Evolutionary conservation across 148 eudicot genomes (phyloP), one percentile per base, ranked within the genome.

Genomic region (Rhododendron ovatum): DNA sequence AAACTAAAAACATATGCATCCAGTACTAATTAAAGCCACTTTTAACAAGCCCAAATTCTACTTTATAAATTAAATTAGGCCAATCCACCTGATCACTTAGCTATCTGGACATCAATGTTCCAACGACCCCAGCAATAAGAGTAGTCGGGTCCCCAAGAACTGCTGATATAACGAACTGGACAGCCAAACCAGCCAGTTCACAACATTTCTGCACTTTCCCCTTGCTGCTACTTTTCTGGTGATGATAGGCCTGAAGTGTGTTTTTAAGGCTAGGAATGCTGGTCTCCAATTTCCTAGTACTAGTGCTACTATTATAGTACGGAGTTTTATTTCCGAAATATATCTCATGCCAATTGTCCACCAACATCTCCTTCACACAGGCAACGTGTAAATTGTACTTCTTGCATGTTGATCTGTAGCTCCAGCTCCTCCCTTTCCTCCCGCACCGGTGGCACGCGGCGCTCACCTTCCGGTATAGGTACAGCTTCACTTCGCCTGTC

Each of bases 61-160:
- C 20, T 6, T 39, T 22, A 43, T n/a, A 10, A 3, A 39, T 3
- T 39, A 41, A 41, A 41, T 41, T 6, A 41, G 45, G 35, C n/a
- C 2, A 83, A 28, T 33, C 67, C 78, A 33, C 11, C 28, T 8
- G 1, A 1, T 24, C 81, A 53, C 86, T 94, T 94, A 93, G 80
- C 89, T 92, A 94, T 86, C 89, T 92, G 65, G 98, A 94, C 91
- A 96, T 92, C 77, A 95, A 33, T 33, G 94, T 78, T 77, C 94
- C 98, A 48, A 96, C 90, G 53, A 93, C 90, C 28, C 93, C 98
- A 69, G 94, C 98, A 85, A 96, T 93, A 20, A 96, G 92, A 85
- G 98, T 82, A 5, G 99, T 96, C 10, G 98, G 99, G 89, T 96
- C 99, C 1, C 99, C 99, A 86, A 96, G 95, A 84, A 96, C 93